Evolutionary conservation across 176 grass and related monocot species (phyloP), one percentile per base, ranked within the genome.

Genomic region (Puccinellia tenuiflora): DNA sequence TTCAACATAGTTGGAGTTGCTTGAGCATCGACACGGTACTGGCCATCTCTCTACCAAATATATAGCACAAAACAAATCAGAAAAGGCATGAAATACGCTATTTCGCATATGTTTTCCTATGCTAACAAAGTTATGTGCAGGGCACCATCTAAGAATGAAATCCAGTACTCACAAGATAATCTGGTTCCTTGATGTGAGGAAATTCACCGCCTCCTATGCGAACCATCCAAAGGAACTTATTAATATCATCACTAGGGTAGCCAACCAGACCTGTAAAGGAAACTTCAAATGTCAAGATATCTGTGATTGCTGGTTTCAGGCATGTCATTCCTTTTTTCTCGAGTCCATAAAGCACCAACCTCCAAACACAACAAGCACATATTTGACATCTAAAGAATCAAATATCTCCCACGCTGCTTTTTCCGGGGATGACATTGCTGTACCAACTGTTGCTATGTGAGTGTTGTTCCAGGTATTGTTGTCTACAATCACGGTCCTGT

Each of bases 401-500:
- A 99, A 99, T 8, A 99, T 99, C 76, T 99, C 97, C 97, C 97
- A 99, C 42, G 97, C 97, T 39, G 97, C 89, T 31, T 99, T 99
- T 83, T 99, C 97, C 54, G 97, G 97, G 30, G 97, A 99, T 68
- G 97, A 99, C 97, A 99, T 99, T 26, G 97, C 97, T 24, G 97
- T 99, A 62, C 97, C 97, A 81, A 99, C 97, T 77, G 97, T 99
- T 71, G 97, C 97, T 88, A 99, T 99, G 86, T 99, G 97, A 57
- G 97, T 99, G 81, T 99, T 99, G 76, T 99, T 99, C 97, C 97
- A 99, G 39, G 97, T 99, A 76, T 99, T 99, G 81, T 99, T 99
- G 79, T 99, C 93, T 68, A 99, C 97, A 79, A 99, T 99, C 51
- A 99, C 97, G 57, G 97, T 99, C 68, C 97, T 87, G 75, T 99